Conservation (phyloP, 306 rosid species). For the Prunus salicina region DNA sequence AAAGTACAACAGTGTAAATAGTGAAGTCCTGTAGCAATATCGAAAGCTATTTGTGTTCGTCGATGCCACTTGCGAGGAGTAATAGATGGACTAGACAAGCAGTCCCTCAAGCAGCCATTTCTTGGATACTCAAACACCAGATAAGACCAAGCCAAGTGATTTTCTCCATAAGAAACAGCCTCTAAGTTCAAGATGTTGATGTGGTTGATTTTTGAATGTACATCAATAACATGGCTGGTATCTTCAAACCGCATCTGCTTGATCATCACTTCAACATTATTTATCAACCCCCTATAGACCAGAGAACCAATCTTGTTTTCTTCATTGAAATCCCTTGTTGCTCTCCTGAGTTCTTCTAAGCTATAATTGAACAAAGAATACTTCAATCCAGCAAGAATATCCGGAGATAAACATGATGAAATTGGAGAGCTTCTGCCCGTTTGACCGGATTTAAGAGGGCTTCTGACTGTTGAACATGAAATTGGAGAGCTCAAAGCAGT, state of each 20-base stretch:
- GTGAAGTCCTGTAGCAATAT: conserved; percentile 70
- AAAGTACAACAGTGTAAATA: conserved; percentile 59
- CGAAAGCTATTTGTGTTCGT: conserved; percentile 58
- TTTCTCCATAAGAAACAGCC: conserved; percentile 60
- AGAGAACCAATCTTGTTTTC: conserved; percentile 41
- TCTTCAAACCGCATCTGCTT: conserved; percentile 57
- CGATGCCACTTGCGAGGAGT: conserved; percentile 40
- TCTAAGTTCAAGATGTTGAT: conserved; percentile 56
- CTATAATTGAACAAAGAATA: conserved; percentile 50
- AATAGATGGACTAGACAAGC: conserved; percentile 34
- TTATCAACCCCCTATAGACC: conserved; percentile 42
- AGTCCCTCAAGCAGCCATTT: conserved; percentile 57
- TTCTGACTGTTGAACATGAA: conserved; percentile 33
- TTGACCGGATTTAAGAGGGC: conserved; percentile 16
- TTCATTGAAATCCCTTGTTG: conserved; percentile 51
- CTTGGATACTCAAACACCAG: conserved; percentile 61
- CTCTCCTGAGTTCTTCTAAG: conserved; percentile 46
- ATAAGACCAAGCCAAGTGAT: conserved; percentile 44
- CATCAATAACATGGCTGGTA: conserved; percentile 44
- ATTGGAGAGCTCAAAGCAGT: conserved; percentile 31
- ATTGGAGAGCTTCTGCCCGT: conserved; percentile 30
- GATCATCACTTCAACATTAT: conserved; percentile 49
- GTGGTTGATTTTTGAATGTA: conserved; percentile 68
- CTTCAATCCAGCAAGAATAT: conserved; percentile 57
- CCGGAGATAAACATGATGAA: conserved; percentile 56